These are phyloP conservation scores for Babesia divergens DNA, from an alignment of 169 alveolate species.

Conservation along the genomic window DNA sequence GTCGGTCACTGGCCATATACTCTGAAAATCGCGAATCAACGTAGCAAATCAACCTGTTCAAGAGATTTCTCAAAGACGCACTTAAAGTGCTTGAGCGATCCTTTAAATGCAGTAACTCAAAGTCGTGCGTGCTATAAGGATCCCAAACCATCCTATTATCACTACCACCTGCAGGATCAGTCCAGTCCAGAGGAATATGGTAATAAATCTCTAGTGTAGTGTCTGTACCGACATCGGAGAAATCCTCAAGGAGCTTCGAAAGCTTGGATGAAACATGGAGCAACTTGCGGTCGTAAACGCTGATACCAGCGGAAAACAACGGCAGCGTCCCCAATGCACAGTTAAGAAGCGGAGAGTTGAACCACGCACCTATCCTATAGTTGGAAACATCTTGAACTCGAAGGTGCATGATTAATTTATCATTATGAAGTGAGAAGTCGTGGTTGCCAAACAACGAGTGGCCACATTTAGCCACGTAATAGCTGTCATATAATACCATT, in stretches of 20 bases:
- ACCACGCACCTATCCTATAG: constrained; percentile 37
- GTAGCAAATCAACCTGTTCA: not conserved
- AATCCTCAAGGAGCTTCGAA: not conserved
- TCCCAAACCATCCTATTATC: too few relatives aligned
- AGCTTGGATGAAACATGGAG: not conserved
- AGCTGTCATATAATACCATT: constrained; percentile 27
- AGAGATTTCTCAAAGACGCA: not conserved
- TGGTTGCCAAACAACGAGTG: constrained; percentile 25
- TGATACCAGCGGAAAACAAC: not conserved
- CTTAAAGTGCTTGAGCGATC: not conserved
- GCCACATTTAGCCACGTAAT: constrained; percentile 32
- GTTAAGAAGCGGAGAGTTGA: not conserved
- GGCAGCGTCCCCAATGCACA: not conserved
- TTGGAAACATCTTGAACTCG: constrained; percentile 11
- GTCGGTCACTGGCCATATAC: not conserved
- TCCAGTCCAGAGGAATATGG: not conserved
- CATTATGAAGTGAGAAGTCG: constrained; percentile 13
- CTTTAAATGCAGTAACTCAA: not conserved
- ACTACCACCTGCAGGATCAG: too few relatives aligned
- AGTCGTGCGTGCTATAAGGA: not conserved
- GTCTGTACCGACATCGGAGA: not conserved
- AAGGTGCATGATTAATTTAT: constrained; percentile 4
- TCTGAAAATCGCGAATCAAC: not conserved
- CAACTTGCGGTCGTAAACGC: not conserved
- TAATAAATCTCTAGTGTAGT: not conserved